A percentile compares a stretch with the other conserved stretches of the same genome.
Conservation (phyloP, 73 alveolate genomes). For the Paramecium pentaurelia region DNA sequence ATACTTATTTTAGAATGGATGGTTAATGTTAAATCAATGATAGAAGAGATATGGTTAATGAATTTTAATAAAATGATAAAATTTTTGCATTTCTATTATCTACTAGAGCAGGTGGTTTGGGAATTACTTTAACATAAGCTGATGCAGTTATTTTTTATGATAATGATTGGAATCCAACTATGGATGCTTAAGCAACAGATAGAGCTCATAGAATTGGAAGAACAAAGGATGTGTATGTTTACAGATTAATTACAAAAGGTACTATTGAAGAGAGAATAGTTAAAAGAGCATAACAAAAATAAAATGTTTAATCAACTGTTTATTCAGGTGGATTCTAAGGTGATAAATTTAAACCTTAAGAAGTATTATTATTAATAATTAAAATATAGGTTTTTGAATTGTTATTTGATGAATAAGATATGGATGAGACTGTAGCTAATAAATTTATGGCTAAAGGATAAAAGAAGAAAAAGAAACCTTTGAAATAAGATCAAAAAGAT, state of each 20-base stretch:
- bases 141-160: conserved; percentile 98
- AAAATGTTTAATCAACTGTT: conserved; percentile 96
- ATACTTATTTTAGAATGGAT: conserved; percentile 96
- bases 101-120: conserved; percentile 99
- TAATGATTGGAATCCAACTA: conserved; percentile 99
- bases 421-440: conserved; percentile 45
- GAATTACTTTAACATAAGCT: conserved; percentile 97
- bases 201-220: conserved; percentile 98
- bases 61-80: conserved; percentile 86
- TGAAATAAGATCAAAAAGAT: background rate
- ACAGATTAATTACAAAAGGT: conserved; percentile 91
- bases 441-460: background rate
- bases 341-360: conserved; percentile 93
- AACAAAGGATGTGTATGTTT: conserved; percentile 93
- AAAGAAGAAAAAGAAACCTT: background rate
- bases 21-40: conserved; percentile 95
- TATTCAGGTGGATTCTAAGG: conserved; percentile 97
- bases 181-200: conserved; percentile 99
- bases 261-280: conserved; percentile 97
- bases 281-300: conserved; percentile 95
- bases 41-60: conserved; percentile 96
- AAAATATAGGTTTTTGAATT: conserved; percentile 72
- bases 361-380: conserved; percentile 56
- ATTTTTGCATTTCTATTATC: conserved; percentile 92
- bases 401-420: conserved; percentile 82